These are phyloP conservation scores for Drechslera avenae DNA, from an alignment of 2,329 filamentous ascomycete genomes.

Conservation along the genomic window DNA sequence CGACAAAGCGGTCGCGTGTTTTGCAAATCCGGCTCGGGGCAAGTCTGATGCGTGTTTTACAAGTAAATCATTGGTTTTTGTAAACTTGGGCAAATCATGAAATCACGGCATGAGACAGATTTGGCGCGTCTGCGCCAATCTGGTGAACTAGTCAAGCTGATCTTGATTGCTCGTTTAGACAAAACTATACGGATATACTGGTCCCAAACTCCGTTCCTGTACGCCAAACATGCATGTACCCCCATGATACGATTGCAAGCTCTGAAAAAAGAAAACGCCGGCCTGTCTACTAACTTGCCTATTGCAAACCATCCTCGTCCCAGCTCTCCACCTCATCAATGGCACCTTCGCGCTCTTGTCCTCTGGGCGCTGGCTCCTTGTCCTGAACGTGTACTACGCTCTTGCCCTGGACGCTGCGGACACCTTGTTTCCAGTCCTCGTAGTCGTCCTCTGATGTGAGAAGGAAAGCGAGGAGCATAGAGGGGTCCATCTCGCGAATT, in stretches of 20 bases:
- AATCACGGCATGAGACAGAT: no score
- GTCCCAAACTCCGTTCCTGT: conserved; percentile 14
- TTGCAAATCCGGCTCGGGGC: not conserved
- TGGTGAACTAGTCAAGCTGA: not conserved
- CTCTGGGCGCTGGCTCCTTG: conserved; percentile 62
- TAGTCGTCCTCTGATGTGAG: conserved; percentile 84
- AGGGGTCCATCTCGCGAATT: conserved; percentile 93
- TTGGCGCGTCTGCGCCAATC: no score
- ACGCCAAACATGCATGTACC: conserved; percentile 15
- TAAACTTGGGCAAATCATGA: no score
- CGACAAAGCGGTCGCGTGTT: not conserved
- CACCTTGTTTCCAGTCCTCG: conserved; percentile 76
- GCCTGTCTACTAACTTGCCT: not conserved
- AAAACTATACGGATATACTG: conserved; percentile 17
- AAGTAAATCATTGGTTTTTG: not conserved
- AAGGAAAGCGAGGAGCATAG: conserved; percentile 94
- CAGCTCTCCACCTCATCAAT: conserved; percentile 90
- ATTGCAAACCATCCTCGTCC: conserved; percentile 59
- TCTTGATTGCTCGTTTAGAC: conserved; percentile 2
- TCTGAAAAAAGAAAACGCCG: conserved; percentile 4
- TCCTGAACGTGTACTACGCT: conserved; percentile 84
- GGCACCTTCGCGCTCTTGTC: conserved; percentile 68
- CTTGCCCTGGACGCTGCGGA: conserved; percentile 74
- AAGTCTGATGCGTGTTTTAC: not conserved
- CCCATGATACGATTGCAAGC: conserved; percentile 3